Evolutionary conservation across 108 stramenopile genomes (phyloP), one percentile per base, ranked within the genome.

Genomic region (Cyclotella baltica): DNA sequence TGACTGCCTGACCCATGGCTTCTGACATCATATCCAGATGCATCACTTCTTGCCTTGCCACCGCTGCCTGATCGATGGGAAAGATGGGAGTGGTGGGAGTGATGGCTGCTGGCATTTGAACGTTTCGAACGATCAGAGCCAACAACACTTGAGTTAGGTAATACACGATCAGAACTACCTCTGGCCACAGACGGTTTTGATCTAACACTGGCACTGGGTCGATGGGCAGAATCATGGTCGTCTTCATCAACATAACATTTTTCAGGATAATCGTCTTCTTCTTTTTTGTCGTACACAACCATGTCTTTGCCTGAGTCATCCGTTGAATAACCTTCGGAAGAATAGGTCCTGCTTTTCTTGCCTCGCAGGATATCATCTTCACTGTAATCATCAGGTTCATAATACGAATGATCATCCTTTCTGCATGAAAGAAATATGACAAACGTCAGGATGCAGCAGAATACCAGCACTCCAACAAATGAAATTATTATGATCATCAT

Each of bases 211-310:
- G n/a, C n/a, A n/a, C n/a, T n/a, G n/a, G n/a, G n/a, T n/a, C n/a
- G n/a, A n/a, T n/a, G n/a, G n/a, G n/a, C 31, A 22, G 38, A 43
- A 28, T 43, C 23, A 11, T 67, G 67, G 9, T 67, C 67, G 13
- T 33, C 67, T 34, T 67, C 67, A 52, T 67, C 67, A 1, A 67
- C 67, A 67, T 67, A 67, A 31, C 48, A 29, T 25, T 30, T n/a
- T 20, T 31, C 48, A 50, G 67, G 3, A 34, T 67, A 62, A 13
- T 62, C 61, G n/a, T n/a, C 47, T n/a, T 16, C 47, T 48, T 48
- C 31, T 61, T 61, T 13, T 33, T 61, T 31, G 15, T 31, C 18
- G 59, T 61, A 55, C 13, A 55, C 55, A 55, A 55, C 55, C 55
- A 55, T 55, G 11, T 55, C 23, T 25, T 55, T 55, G 1, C 22